Evolutionary conservation across 352 stramenopile genomes (phyloP).

Genomic region (Globisporangium canariense): DNA sequence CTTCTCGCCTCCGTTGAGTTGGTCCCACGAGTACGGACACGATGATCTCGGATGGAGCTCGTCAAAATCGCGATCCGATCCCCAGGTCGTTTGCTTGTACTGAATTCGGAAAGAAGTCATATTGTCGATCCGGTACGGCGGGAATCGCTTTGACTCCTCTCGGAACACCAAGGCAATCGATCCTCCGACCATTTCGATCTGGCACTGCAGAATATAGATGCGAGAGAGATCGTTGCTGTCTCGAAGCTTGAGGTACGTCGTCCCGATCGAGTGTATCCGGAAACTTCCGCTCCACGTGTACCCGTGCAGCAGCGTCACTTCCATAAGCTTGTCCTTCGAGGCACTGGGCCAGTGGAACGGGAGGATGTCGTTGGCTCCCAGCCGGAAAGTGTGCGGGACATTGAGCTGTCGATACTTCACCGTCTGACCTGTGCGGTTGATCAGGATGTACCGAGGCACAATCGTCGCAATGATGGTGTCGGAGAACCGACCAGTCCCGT

Average conservation of each 20-base stretch:
- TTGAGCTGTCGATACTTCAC: constrained; percentile 85
- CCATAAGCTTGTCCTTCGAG: constrained; percentile 71
- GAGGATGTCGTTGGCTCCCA: constrained; percentile 71
- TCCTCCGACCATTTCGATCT: constrained; percentile 83
- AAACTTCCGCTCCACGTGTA: constrained; percentile 87
- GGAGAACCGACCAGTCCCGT: constrained; percentile 75
- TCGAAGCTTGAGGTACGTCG: constrained; percentile 84
- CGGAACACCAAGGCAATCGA: constrained; percentile 84
- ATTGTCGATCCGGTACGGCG: constrained; percentile 90
- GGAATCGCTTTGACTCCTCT: constrained; percentile 83
- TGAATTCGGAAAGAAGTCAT: constrained; percentile 88
- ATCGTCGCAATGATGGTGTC: constrained; percentile 87
- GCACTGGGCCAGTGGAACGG: constrained; percentile 85
- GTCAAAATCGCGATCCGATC: constrained; percentile 68
- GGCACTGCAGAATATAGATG: constrained; percentile 88
- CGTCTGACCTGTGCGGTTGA: constrained; percentile 80
- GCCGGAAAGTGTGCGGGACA: constrained; percentile 66
- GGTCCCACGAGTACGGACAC: constrained; percentile 86
- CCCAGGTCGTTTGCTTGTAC: constrained; percentile 82
- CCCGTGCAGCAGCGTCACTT: constrained; percentile 79
- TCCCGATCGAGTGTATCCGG: constrained; percentile 80
- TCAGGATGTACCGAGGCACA: constrained; percentile 83
- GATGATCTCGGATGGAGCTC: constrained; percentile 69
- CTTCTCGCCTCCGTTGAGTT: constrained; percentile 63
- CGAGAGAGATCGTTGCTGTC: constrained; percentile 58